Conservation (phyloP, 208 protist genomes). For the Phytomonas sp. region DNA sequence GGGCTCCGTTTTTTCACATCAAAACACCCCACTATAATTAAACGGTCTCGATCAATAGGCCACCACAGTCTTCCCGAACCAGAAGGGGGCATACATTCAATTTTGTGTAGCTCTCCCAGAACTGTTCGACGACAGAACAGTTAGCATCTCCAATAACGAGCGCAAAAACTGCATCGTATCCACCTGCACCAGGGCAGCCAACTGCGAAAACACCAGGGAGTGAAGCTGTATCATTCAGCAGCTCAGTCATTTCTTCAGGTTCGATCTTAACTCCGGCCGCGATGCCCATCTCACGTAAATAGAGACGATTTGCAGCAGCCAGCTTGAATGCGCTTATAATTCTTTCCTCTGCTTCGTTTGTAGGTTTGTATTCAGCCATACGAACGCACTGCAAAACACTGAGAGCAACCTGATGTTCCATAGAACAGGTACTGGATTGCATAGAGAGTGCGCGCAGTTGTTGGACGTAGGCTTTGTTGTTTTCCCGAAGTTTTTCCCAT, state of each 20-base stretch:
- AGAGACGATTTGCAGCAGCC: conserved; percentile 33
- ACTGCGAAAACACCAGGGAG: conserved; percentile 88
- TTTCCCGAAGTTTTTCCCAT: conserved; percentile 56
- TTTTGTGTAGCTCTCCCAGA: conserved; percentile 56
- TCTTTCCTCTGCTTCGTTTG: conserved; percentile 9
- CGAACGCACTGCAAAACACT: background rate
- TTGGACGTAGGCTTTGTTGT: conserved; percentile 67
- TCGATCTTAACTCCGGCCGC: conserved; percentile 80
- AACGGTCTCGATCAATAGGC: conserved; percentile 31
- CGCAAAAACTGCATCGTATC: conserved; percentile 91
- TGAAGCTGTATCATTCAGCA: conserved; percentile 77
- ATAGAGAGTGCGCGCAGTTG: conserved; percentile 24
- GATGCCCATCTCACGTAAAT: conserved; percentile 76
- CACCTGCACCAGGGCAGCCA: conserved; percentile 91
- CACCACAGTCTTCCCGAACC: conserved; percentile 67
- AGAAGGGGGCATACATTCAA: conserved; percentile 73
- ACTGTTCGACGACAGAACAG: conserved; percentile 45
- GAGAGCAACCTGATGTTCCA: conserved; percentile 13
- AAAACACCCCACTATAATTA: background rate
- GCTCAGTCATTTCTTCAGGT: conserved; percentile 61
- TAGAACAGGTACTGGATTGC: conserved; percentile 12
- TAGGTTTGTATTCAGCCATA: too few species aligned
- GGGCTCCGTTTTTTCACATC: too few species aligned
- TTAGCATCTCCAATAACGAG: conserved; percentile 63
- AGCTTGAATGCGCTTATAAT: conserved; percentile 29